Conservation (phyloP, 2,329 filamentous ascomycete genomes). For the Fonsecaea erecta region DNA sequence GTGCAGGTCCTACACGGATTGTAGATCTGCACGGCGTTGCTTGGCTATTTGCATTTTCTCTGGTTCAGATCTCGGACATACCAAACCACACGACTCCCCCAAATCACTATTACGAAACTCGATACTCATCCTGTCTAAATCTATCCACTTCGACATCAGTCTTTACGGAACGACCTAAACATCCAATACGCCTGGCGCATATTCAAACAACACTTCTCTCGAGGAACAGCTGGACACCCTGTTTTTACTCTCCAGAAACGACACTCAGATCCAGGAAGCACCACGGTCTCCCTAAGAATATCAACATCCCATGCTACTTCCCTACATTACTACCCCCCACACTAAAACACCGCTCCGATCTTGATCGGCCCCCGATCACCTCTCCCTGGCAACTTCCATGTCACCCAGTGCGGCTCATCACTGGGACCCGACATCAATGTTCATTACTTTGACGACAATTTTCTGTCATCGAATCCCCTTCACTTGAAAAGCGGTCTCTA, state of each 20-base stretch:
- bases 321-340: neutral
- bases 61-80: constrained; percentile 15
- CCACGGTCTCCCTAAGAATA: neutral
- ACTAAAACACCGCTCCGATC: neutral
- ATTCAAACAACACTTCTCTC: neutral
- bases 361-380: neutral
- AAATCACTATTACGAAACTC: constrained; percentile 1
- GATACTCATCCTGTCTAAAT: constrained; percentile 3
- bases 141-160: constrained; percentile 13
- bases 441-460: neutral
- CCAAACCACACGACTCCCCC: constrained; percentile 15
- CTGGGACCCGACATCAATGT: constrained; percentile 6
- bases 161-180: constrained; percentile 2
- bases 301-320: neutral
- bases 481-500: neutral
- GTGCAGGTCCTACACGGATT: constrained; percentile 21
- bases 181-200: constrained; percentile 5
- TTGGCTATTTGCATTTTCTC: constrained; percentile 22
- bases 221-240: neutral
- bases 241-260: neutral
- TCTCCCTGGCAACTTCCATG: constrained; percentile 6
- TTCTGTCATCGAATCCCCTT: constrained; percentile 6
- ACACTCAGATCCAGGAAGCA: neutral
- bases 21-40: constrained; percentile 34
- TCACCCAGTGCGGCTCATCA: constrained; percentile 7